Evolutionary conservation across 176 grass and related monocot genomes (phyloP).

Genomic region (Eleusine coracana): DNA sequence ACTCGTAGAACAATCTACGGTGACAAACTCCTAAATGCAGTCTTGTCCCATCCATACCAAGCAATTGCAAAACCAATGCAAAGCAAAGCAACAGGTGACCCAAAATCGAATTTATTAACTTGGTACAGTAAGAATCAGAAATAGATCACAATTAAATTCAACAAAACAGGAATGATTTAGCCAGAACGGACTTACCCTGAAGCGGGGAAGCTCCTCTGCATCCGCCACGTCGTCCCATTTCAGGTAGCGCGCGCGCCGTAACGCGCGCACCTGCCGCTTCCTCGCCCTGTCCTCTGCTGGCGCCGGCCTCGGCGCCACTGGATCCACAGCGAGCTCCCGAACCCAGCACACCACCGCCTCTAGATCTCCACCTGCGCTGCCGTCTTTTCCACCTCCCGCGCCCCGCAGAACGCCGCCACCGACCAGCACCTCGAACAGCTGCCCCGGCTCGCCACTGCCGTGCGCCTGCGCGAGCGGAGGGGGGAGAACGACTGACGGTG

Average conservation of each 20-base stretch:
- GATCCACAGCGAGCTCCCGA: conserved; percentile 58
- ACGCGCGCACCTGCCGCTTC: conserved; percentile 56
- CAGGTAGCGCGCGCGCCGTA: conserved; percentile 65
- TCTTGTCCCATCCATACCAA: conserved; percentile 25
- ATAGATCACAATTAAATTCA: conserved; percentile 20
- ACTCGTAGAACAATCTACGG: neutral
- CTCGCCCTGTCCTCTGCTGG: conserved; percentile 30
- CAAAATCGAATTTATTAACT: neutral
- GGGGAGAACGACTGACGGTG: neutral
- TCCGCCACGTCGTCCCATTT: conserved; percentile 55
- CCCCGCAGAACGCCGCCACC: conserved; percentile 35
- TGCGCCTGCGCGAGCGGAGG: conserved; percentile 32
- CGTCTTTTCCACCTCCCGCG: conserved; percentile 9
- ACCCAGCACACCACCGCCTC: conserved; percentile 53
- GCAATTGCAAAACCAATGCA: conserved; percentile 8
- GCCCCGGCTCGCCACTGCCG: conserved; percentile 31
- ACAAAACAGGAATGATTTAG: conserved; percentile 29
- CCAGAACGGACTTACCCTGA: conserved; percentile 48
- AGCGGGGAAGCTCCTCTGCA: conserved; percentile 62
- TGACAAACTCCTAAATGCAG: conserved; percentile 46
- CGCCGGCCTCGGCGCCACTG: conserved; percentile 39
- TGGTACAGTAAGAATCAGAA: neutral
- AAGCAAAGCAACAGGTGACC: conserved; percentile 31
- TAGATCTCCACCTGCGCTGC: conserved; percentile 46
- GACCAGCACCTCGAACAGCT: conserved; percentile 46